Conservation (phyloP, 495 filamentous ascomycete genomes). For the Aspergillus leporis region DNA sequence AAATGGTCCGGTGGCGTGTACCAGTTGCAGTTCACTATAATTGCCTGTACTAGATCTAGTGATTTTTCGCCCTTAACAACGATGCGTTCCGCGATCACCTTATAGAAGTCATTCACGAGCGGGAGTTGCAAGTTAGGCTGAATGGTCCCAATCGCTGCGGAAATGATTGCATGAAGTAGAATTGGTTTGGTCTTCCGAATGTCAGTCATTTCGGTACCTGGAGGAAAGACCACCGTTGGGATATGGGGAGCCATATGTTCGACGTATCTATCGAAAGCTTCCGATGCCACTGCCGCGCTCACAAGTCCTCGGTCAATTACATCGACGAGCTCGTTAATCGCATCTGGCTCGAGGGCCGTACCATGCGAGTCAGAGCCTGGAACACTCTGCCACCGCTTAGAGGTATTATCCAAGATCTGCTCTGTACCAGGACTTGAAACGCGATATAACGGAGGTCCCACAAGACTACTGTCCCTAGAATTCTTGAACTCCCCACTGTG, state of each 20-base stretch:
- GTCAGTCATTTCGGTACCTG: slow-evolving; percentile 62
- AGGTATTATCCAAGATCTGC: slow-evolving; percentile 17
- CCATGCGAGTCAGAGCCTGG: slow-evolving; percentile 1
- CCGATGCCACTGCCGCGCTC: slow-evolving; percentile 57
- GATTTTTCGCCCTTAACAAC: slow-evolving; percentile 78
- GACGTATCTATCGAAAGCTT: slow-evolving; percentile 69
- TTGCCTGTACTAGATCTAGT: slow-evolving; percentile 80
- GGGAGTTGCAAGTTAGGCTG: slow-evolving; percentile 57
- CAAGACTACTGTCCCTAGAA: slow-evolving; percentile 7
- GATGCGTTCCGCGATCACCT: slow-evolving; percentile 69
- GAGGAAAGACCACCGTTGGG: slow-evolving; percentile 75
- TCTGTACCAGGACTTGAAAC: slow-evolving; percentile 29
- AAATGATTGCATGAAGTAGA: slow-evolving; percentile 79
- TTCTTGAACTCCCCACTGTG: slow-evolving; percentile 28
- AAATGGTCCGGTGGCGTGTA: slow-evolving; percentile 81
- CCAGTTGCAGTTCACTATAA: slow-evolving; percentile 73
- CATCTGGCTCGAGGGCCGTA: slow-evolving; percentile 16
- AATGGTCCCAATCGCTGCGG: slow-evolving; percentile 63
- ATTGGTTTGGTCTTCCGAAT: slow-evolving; percentile 72
- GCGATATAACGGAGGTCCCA: slow-evolving; percentile 23
- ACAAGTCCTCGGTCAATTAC: slow-evolving; percentile 72
- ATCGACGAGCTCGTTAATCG: slow-evolving; percentile 52
- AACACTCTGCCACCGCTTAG: slow-evolving; percentile 11
- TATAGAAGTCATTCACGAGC: slow-evolving; percentile 71
- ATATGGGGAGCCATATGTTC: slow-evolving; percentile 69